Evolutionary conservation across 768 basidiomycete genomes (phyloP).

Genomic region (Lentinula raphanica): DNA sequence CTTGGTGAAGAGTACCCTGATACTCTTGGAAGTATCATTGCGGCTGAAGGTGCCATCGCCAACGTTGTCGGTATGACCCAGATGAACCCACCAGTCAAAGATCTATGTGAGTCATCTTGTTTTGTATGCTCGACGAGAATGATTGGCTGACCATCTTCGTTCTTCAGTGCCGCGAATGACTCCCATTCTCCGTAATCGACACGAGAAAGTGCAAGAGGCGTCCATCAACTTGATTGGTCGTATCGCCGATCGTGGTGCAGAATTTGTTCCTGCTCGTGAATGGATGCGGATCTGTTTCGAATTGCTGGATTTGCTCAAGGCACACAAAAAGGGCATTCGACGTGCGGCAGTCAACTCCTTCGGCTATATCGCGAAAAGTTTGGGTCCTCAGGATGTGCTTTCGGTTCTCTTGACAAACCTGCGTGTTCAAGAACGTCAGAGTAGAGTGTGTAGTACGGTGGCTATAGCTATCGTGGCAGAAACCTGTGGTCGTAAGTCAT

Average conservation of each 20-base stretch:
- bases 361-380: slow-evolving; percentile 98
- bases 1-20: slow-evolving; percentile 99
- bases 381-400: slow-evolving; percentile 97
- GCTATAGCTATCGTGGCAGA: slow-evolving; percentile 96
- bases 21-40: slow-evolving; percentile 98
- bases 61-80: slow-evolving; percentile 99
- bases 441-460: slow-evolving; percentile 96
- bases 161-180: slow-evolving; percentile 94
- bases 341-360: slow-evolving; percentile 99
- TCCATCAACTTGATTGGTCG: slow-evolving; percentile 99
- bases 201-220: slow-evolving; percentile 99
- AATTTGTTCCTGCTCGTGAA: slow-evolving; percentile 96
- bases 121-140: neutral
- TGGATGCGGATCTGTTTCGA: slow-evolving; percentile 99
- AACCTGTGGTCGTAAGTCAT: slow-evolving; percentile 72
- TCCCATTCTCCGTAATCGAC: slow-evolving; percentile 97
- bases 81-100: slow-evolving; percentile 99
- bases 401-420: slow-evolving; percentile 94
- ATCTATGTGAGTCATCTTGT: slow-evolving; percentile 72
- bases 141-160: neutral
- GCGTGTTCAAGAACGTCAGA: slow-evolving; percentile 97
- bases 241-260: slow-evolving; percentile 98
- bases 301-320: slow-evolving; percentile 91
- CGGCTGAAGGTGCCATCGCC: slow-evolving; percentile 96
- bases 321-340: slow-evolving; percentile 98